These are phyloP conservation scores for Aspergillus bertholletiae DNA, from an alignment of 495 filamentous ascomycete genomes.

Conservation along the genomic window DNA sequence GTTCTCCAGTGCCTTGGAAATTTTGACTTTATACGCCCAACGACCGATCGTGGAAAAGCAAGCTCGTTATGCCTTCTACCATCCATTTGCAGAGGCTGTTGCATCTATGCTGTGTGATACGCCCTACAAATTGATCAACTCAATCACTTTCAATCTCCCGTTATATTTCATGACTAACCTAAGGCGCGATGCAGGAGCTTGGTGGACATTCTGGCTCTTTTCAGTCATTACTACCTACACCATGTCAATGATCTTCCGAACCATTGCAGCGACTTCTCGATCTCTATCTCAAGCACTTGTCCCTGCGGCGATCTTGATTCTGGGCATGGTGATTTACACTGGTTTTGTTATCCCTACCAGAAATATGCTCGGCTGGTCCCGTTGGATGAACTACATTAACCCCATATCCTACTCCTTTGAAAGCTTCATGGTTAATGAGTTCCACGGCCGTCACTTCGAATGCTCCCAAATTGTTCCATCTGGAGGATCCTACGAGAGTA, in stretches of 20 bases:
- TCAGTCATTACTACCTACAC: slow-evolving; percentile 49
- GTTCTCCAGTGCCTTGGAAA: slow-evolving; percentile 69
- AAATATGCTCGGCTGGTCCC: slow-evolving; percentile 37
- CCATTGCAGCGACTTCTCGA: slow-evolving; percentile 66
- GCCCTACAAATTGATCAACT: slow-evolving; percentile 44
- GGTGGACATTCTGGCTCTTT: slow-evolving; percentile 58
- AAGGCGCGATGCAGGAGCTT: slow-evolving; percentile 39
- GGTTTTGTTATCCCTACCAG: slow-evolving; percentile 31
- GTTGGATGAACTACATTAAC: slow-evolving; percentile 57
- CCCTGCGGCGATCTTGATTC: slow-evolving; percentile 27
- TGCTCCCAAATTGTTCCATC: slow-evolving; percentile 54
- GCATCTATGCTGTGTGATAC: slow-evolving; percentile 54
- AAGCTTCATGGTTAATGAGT: slow-evolving; percentile 47
- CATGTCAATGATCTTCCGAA: slow-evolving; percentile 68
- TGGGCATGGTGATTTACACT: slow-evolving; percentile 32
- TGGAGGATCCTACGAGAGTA: slow-evolving; percentile 24
- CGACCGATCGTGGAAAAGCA: slow-evolving; percentile 62
- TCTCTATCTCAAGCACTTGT: slow-evolving; percentile 55
- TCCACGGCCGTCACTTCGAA: slow-evolving; percentile 41
- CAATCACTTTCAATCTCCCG: slow-evolving; percentile 44
- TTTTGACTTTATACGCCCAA: slow-evolving; percentile 51
- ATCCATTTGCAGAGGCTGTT: slow-evolving; percentile 52
- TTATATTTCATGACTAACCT: slow-evolving; percentile 54
- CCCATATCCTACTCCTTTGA: slow-evolving; percentile 53
- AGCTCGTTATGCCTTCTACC: slow-evolving; percentile 54